Percentiles rank a stretch among this genome's conserved stretches.
phyloP scores from a whole-genome alignment of 2,329 filamentous ascomycete genomes.

The Capronia coronata region DNA sequence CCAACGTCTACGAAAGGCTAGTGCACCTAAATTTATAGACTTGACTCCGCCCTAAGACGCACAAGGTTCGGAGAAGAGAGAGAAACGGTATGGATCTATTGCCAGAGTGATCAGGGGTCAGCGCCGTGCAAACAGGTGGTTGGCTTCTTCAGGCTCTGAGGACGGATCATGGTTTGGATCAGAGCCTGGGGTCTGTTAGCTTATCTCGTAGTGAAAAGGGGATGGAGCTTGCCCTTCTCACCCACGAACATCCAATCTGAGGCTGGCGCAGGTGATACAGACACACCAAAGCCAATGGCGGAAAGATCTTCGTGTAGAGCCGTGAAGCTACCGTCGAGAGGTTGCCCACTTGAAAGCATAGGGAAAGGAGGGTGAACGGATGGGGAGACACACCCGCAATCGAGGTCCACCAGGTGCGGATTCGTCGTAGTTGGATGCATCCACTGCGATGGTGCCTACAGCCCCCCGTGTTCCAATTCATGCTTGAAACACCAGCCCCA shows the following conservation, averaged over 20 bases:
- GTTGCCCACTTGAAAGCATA: neutral
- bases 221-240: neutral
- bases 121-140: neutral
- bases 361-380: too few relatives aligned
- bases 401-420: neutral
- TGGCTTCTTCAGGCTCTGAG: neutral
- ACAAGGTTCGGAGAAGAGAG: neutral
- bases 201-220: neutral
- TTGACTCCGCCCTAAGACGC: too few relatives aligned
- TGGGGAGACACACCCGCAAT: neutral
- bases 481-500: conserved; percentile 22
- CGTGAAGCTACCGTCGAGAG: neutral
- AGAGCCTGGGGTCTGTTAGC: neutral
- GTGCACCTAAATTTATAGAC: too few relatives aligned
- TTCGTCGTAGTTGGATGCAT: neutral
- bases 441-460: neutral
- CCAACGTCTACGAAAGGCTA: too few relatives aligned
- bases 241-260: neutral
- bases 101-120: neutral
- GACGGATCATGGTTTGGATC: neutral
- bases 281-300: neutral
- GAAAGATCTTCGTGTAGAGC: neutral
- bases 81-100: neutral
- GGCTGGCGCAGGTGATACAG: neutral
- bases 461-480: conserved; percentile 15